Evolutionary conservation across 108 stramenopile species (phyloP).

Genomic region (Parietichytrium sp.): DNA sequence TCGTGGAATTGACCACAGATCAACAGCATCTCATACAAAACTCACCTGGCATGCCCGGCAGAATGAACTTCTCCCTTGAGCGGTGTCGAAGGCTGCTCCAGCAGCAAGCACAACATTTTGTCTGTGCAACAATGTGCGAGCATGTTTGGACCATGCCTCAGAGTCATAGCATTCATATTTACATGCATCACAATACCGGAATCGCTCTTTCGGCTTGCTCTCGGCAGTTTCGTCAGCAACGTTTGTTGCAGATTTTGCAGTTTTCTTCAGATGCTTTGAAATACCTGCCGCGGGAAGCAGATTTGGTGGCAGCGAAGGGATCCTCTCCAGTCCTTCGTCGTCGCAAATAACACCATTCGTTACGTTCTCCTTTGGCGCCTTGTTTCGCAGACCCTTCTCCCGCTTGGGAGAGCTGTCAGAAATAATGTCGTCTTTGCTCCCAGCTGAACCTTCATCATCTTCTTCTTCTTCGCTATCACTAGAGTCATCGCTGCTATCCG

Average conservation of each 20-base stretch:
- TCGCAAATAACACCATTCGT: background rate
- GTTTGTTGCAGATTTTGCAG: background rate
- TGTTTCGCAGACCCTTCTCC: too few relatives aligned
- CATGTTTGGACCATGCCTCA: background rate
- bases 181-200: background rate
- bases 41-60: constrained; percentile 24
- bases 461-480: background rate
- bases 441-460: background rate
- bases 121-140: background rate
- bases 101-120: background rate
- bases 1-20: too few relatives aligned
- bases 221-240: background rate
- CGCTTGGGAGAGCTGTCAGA: too few relatives aligned
- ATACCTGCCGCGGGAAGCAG: constrained; percentile 33
- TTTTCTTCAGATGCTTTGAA: background rate
- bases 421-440: too few relatives aligned
- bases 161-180: background rate
- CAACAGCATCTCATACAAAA: too few relatives aligned
- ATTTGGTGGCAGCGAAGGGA: background rate
- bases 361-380: background rate
- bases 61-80: background rate
- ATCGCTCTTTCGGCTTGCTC: background rate
- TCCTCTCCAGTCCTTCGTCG: background rate
- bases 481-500: background rate
- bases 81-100: background rate